These are phyloP conservation scores for Pleurotus ostreatus DNA, from an alignment of 768 basidiomycete species.

Conservation along the genomic window DNA sequence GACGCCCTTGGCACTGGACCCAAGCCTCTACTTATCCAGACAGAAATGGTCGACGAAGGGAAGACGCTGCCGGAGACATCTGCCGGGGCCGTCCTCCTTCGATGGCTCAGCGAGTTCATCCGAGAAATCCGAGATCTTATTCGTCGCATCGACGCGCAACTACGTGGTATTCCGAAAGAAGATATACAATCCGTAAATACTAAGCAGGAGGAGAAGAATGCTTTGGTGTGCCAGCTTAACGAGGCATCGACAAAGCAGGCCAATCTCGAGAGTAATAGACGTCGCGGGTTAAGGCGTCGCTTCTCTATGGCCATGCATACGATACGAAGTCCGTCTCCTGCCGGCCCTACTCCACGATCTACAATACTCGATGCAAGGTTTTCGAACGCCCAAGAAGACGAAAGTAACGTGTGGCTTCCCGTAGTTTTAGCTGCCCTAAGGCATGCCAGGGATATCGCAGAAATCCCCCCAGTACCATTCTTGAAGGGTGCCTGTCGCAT, in stretches of 20 bases:
- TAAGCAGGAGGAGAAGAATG: neutral
- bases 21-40: neutral
- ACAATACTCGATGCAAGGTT: too few species aligned
- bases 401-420: neutral
- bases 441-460: neutral
- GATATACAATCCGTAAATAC: neutral
- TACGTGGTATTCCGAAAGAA: constrained; percentile 3
- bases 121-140: constrained; percentile 3
- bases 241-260: neutral
- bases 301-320: neutral
- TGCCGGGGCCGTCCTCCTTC: neutral
- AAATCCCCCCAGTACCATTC: constrained; percentile 4
- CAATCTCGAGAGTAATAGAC: neutral
- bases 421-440: neutral
- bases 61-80: neutral
- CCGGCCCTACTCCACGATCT: neutral
- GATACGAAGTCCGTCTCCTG: neutral
- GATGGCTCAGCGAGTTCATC: constrained; percentile 3
- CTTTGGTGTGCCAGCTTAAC: neutral
- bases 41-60: constrained; percentile 7
- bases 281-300: neutral
- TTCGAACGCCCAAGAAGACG: neutral
- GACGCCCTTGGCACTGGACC: neutral
- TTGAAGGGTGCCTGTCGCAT: constrained; percentile 4
- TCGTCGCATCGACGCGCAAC: constrained; percentile 2